Base-by-base conservation (phyloP, 768 basidiomycete genomes). In the Mycena haematopus region DNA sequence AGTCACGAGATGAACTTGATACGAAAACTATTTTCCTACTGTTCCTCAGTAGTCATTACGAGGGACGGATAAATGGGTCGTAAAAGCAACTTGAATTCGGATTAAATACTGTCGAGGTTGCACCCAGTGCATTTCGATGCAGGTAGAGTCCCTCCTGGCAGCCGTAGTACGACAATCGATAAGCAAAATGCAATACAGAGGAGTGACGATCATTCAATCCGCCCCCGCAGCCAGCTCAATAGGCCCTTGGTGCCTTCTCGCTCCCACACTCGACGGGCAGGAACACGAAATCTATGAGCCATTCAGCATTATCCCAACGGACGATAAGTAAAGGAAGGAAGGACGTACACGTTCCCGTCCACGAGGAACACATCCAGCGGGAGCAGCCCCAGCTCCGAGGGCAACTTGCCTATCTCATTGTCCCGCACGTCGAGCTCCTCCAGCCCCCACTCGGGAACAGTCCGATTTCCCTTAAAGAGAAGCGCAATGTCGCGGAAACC, bases 371-470 rank as follows among this genome's bases (percentile, higher is more conserved):
- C 87, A 53, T 94, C 92, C 68, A 94, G 73, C 17, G 92, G 89
- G 55, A 94, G 72, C 60, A 92, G 72, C 27, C 93, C 92, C 50
- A 94, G 74, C 70, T 89, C 86, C 8, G 90, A 76, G 0, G 86
- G 87, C 33, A 94, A 73, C 73, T 83, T 87, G 7, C 80, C 81
- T 58, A 95, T 85, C 70, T 91, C 90, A 65, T 94, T 94, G 70
- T 95, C 91, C 66, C 93, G 77, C 69, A 95, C 65, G 75, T 95
- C 93, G 29, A 95, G 73, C 70, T 94, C 92, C 69, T 94, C 92
- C 45, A 94, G 78, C 69, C 84, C 88, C 91, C 91, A 94, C 58
- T 77, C 82, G 0, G 84, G 78, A 1, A 88, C 81, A 22, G 84
- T 79, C 56, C 87, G 77, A 65, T 90, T 82, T 10, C 86, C 86